Base-by-base conservation (phyloP, 164 flowering plant genomes). In the Vitis labrusca region DNA sequence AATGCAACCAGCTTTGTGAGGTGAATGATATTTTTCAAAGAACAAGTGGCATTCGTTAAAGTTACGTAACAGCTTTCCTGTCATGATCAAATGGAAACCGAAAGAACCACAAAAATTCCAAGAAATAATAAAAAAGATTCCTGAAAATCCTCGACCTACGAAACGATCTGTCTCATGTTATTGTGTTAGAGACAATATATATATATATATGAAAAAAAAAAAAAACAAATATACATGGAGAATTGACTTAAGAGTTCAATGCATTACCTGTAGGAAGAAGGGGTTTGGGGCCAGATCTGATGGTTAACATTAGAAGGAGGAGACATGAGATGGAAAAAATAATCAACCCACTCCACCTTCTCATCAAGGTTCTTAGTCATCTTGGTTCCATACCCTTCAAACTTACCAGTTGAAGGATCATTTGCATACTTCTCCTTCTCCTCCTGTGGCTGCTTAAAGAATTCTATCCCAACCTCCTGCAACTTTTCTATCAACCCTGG, bases 381-480 rank as follows among this genome's bases (percentile, higher is more conserved):
- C 67, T 78, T 82, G 0, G 86, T 86, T 1, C 89, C 89, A 51
- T 86, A 86, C 32, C 89, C 89, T 70, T 86, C 86, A 59, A 81
- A 70, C 49, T 50, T 71, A 1, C 84, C 83, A 10, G 32, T 37
- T 3, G 81, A 53, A 9, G 82, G 74, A 29, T 80, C 83, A 62
- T 82, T 82, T 3, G 87, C 83, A 58, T 77, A 74, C 14, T 37
- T 72, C 77, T 84, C 87, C 69, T 82, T 86, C 70, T 82, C 85
- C 65, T 74, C 73, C 64, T 67, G 79, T 3, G 89, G 85, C 11
- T 80, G 82, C 29, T 4, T 19, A 14, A 86, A 84, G 73, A 86
- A 86, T 44, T 74, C 75, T 16, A 59, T 17, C 1, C 89, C 89
- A 0, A 69, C 83, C 13, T 74, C 77, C 10, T 84, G 75, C 47